Base-by-base conservation (phyloP, 345 rosid genomes). In the Noccaea caerulescens region DNA sequence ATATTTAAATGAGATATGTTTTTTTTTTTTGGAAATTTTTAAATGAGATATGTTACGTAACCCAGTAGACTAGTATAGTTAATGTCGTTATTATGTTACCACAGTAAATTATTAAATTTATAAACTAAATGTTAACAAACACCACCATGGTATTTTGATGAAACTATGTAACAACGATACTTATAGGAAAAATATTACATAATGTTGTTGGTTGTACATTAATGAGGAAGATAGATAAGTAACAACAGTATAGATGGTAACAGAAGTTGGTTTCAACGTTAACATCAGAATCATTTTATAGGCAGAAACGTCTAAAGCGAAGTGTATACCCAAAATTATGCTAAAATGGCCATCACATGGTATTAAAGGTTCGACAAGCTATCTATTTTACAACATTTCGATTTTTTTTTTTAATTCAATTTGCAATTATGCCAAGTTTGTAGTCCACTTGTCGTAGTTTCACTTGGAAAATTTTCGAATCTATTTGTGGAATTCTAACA, bases 191-290 rank as follows among this genome's bases (percentile, higher is more conserved):
- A 27, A 27, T 27, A 27, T 27, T 27, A 27, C 30, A 2, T 27
- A 27, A 2, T 47, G 53, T 50, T 50, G 54, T 20, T 50, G 54
- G 33, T 30, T 50, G 55, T 30, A 50, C 10, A 50, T 27, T 27
- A 53, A 54, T 54, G 10, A 54, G 4, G 39, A 54, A 54, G 39
- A 30, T 36, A 54, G 58, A 54, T 54, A 33, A 33, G 36, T 6
- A 6, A 5, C 6, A 33, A 33, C 5, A 5, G 34, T 32, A 32
- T 32, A 32, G 34, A 32, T 32, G 36, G 36, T 30, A 32, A 54
- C 39, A 54, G 38, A 54, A 32, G 10, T 54, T 30, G 37, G 57
- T 52, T 52, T 53, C 58, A 53, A 53, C 37, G 58, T 53, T 27
- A 6, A 53, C 38, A 53, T 30, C 58, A 12, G 32, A 53, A 16